Conservation (phyloP, 768 basidiomycete genomes). For the Leccinum aurantiacum region DNA sequence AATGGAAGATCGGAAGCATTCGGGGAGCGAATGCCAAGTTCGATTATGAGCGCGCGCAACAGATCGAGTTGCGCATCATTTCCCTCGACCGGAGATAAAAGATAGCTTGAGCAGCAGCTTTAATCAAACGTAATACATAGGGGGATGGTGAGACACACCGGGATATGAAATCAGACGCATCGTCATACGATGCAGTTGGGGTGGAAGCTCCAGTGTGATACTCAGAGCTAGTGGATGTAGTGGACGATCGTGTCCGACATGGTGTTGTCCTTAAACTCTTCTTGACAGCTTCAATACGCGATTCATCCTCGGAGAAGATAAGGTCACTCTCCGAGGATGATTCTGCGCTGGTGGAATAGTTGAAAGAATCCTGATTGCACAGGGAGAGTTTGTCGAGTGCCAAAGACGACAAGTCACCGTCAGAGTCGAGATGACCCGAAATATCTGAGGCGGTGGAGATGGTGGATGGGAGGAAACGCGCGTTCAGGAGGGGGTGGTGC, state of each 20-base stretch:
- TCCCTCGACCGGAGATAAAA: slow-evolving; percentile 21
- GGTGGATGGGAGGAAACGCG: slow-evolving; percentile 14
- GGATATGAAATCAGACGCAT: slow-evolving; percentile 30
- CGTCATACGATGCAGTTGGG: slow-evolving; percentile 22
- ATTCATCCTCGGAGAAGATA: not conserved
- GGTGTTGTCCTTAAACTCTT: not conserved
- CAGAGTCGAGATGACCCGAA: slow-evolving; percentile 4
- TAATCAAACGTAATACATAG: not conserved
- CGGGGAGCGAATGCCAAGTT: slow-evolving; percentile 60
- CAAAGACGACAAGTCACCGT: slow-evolving; percentile 10
- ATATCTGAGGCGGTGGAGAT: slow-evolving; percentile 13
- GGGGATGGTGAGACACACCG: slow-evolving; percentile 13
- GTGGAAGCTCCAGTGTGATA: slow-evolving; percentile 13
- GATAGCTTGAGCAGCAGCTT: slow-evolving; percentile 16
- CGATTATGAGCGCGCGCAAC: slow-evolving; percentile 72
- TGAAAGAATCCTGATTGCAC: slow-evolving; percentile 3
- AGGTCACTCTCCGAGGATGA: slow-evolving; percentile 9
- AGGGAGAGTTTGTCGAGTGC: slow-evolving; percentile 24
- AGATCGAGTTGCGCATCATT: slow-evolving; percentile 47
- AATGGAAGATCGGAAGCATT: slow-evolving; percentile 49
- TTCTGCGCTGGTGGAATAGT: slow-evolving; percentile 2
- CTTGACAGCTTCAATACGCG: not conserved
- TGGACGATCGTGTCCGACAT: slow-evolving; percentile 5
- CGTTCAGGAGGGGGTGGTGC: slow-evolving; percentile 16
- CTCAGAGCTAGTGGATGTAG: slow-evolving; percentile 8